Evolutionary conservation across 257 asterid genomes (phyloP), one percentile per base, ranked within the genome.

Genomic region (Jacaranda copaia): DNA sequence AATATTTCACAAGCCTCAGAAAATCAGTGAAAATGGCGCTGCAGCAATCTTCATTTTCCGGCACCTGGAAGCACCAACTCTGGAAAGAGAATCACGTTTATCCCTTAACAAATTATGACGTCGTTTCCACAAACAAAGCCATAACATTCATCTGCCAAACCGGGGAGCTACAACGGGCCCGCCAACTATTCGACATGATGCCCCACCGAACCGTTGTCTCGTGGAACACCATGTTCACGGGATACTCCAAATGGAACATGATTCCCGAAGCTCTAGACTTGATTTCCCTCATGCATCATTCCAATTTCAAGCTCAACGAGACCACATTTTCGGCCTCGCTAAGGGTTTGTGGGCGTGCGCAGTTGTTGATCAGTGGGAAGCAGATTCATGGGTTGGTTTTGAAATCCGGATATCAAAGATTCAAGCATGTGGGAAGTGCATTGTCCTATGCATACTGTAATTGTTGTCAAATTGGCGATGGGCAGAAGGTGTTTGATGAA

Each of bases 211-310:
- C 94, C 0, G 87, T 82, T 39, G 92, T 88, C 49, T 89, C 98
- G 3, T 94, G 97, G 97, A 94, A 92, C 65, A 71, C 91, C 83
- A 90, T 89, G 92, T 87, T 94, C 18, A 82, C 90, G 52, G 96
- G 92, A 10, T 92, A 88, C 66, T 84, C 87, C 76, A 84, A 86
- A 71, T 80, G 88, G 87, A 74, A 81, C 5, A 62, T 62, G 68
- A 79, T 73, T 67, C 49, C 46, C 10, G 86, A 85, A 68, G 86
- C 88, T 19, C 43, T 88, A 3, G 55, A 69, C 36, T 79, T 94
- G 67, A 68, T 92, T 68, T 81, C 89, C 0, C 78, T 77, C 5
- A 87, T 91, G 97, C 96, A 91, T 15, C 70, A 19, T 38, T 83
- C 87, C 71, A 36, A 62, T 59, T 32, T 69, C n/a, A 86, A 85